phyloP scores from a whole-genome alignment of 495 filamentous ascomycete genomes.

The Apiosordaria backusii region DNA sequence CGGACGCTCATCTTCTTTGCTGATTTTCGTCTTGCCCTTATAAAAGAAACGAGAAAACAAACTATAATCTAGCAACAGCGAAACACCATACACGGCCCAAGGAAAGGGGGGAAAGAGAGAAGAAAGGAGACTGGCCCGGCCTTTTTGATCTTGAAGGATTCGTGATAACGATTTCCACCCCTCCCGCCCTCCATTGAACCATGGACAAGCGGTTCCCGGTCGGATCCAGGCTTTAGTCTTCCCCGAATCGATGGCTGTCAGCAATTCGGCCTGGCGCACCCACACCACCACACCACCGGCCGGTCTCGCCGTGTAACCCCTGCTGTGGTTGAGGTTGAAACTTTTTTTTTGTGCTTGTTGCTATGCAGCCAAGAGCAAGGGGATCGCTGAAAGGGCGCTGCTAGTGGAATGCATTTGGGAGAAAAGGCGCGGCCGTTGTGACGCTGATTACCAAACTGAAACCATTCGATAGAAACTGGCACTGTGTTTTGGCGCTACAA shows the following conservation, averaged over 20 bases:
- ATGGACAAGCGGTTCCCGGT: background rate
- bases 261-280: too few species aligned
- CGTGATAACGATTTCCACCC: background rate
- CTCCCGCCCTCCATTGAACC: background rate
- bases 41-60: background rate
- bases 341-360: background rate
- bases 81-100: background rate
- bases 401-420: background rate
- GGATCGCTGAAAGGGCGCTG: constrained; percentile 1
- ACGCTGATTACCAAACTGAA: background rate
- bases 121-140: background rate
- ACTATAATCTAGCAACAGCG: background rate
- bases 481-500: background rate
- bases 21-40: background rate
- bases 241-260: background rate
- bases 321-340: background rate
- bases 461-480: background rate
- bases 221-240: background rate
- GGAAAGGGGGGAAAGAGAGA: background rate
- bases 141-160: background rate
- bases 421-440: background rate
- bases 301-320: background rate
- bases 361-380: background rate
- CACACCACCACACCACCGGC: background rate
- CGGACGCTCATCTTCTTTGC: background rate